phyloP scores from a whole-genome alignment of 2,329 filamentous ascomycete species.

The Stagonosporopsis cucurbitacearum region DNA sequence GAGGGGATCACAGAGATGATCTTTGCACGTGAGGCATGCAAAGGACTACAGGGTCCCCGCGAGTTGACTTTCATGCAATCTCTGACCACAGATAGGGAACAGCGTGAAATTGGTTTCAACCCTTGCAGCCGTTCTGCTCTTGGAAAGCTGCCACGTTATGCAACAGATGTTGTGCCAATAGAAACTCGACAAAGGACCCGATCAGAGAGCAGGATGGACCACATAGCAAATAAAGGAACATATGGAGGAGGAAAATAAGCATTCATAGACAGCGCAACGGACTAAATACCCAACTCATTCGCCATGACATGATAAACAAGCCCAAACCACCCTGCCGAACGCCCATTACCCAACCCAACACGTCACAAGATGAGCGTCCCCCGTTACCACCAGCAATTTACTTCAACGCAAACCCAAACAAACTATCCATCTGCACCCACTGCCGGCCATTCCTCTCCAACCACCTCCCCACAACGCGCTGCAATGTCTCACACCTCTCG shows the following conservation, averaged over 20 bases:
- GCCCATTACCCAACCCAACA: background rate
- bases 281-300: background rate
- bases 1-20: background rate
- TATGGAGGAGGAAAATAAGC: background rate
- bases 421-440: constrained; percentile 91
- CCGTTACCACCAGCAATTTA: background rate
- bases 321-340: background rate
- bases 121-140: background rate
- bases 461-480: constrained; percentile 79
- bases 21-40: background rate
- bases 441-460: constrained; percentile 87
- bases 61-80: too few relatives aligned
- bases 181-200: background rate
- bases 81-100: background rate
- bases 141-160: too few relatives aligned
- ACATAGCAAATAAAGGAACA: background rate
- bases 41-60: background rate
- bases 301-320: background rate
- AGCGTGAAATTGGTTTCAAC: background rate
- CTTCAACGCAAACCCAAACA: constrained; percentile 70
- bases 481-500: constrained; percentile 75
- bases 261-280: background rate
- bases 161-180: background rate
- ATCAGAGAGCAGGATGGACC: background rate
- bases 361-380: background rate